These are phyloP conservation scores for Plasmopara viticola DNA, from an alignment of 352 stramenopile genomes.

Conservation along the genomic window DNA sequence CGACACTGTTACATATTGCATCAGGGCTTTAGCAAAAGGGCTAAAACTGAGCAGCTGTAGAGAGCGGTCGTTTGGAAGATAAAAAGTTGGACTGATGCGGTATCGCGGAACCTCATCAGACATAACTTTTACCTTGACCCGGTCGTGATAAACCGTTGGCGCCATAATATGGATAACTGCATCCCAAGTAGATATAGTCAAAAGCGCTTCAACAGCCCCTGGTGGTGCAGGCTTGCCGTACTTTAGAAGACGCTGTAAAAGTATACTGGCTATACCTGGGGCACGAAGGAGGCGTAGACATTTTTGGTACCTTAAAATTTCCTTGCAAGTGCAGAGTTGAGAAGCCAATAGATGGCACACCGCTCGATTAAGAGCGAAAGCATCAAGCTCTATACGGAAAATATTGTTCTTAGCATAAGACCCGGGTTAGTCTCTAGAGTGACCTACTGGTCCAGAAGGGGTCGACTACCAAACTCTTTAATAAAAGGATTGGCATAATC, in stretches of 20 bases:
- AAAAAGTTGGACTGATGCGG: conserved; percentile 4
- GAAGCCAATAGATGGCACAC: not conserved
- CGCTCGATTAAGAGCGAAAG: not conserved
- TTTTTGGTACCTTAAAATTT: not conserved
- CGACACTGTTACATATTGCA: not conserved
- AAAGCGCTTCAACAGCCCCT: not conserved
- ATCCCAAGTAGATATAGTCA: conserved; percentile 2
- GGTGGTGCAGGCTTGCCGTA: not conserved
- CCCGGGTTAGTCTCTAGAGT: not conserved
- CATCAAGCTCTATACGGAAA: not conserved
- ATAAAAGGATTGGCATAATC: not conserved
- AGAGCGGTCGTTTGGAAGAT: not conserved
- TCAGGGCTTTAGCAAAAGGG: not conserved
- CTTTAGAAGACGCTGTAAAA: not conserved
- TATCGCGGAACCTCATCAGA: not conserved
- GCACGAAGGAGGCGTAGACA: not conserved
- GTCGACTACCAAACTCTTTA: not conserved
- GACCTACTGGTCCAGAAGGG: not conserved
- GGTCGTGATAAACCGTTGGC: conserved; percentile 7
- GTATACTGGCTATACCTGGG: not conserved
- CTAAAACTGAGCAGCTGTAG: conserved; percentile 1
- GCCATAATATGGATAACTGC: conserved; percentile 8
- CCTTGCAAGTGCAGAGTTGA: not conserved
- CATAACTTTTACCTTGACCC: conserved; percentile 1
- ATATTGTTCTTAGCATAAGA: not conserved